Evolutionary conservation across 2,329 filamentous ascomycete genomes (phyloP).

Genomic region (Ophiostoma piceae): DNA sequence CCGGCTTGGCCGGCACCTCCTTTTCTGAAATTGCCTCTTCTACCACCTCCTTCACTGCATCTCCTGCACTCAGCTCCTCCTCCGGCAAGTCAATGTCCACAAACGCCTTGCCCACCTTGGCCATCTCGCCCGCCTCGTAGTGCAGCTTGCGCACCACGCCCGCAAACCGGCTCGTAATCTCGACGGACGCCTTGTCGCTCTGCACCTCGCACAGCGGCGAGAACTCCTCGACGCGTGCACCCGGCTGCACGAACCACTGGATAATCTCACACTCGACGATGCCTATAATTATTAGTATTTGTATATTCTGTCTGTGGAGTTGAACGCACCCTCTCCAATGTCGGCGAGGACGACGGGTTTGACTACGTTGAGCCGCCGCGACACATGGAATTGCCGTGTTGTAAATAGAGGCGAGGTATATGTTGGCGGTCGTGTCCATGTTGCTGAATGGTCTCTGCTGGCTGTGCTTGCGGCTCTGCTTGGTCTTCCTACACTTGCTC

Average conservation of each 20-base stretch:
- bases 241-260: slow-evolving; percentile 98
- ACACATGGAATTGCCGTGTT: slow-evolving; percentile 47
- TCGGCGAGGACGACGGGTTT: slow-evolving; percentile 80
- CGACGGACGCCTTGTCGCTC: slow-evolving; percentile 84
- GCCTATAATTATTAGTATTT: slow-evolving; percentile 46
- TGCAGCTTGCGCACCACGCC: slow-evolving; percentile 94
- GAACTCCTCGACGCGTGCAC: slow-evolving; percentile 94
- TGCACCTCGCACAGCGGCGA: slow-evolving; percentile 97
- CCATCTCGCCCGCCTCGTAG: slow-evolving; percentile 94
- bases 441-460: neutral
- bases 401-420: neutral
- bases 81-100: slow-evolving; percentile 92
- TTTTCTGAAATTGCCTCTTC: slow-evolving; percentile 10
- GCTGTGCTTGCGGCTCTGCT: neutral
- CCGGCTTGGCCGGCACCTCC: neutral
- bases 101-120: slow-evolving; percentile 87
- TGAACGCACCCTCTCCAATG: slow-evolving; percentile 67
- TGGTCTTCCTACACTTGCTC: neutral
- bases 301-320: no score
- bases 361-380: slow-evolving; percentile 49
- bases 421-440: neutral
- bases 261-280: slow-evolving; percentile 99
- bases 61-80: slow-evolving; percentile 46
- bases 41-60: slow-evolving; percentile 18
- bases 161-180: slow-evolving; percentile 94